Conservation (phyloP, 2,329 filamentous ascomycete species). For the Aspergillus thermomutatus region DNA sequence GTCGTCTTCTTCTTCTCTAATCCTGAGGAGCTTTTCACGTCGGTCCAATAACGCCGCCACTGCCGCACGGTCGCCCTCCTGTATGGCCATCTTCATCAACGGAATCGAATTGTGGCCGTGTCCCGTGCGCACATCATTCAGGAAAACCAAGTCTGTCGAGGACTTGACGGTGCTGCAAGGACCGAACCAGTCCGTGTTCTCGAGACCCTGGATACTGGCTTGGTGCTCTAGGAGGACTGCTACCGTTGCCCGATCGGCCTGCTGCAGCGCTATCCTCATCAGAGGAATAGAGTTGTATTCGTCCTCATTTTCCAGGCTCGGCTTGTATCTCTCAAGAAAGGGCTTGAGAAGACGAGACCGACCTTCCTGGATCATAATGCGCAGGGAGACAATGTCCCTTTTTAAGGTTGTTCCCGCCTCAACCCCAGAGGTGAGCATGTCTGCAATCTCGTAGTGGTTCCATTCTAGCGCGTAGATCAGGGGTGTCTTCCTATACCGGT, state of each 20-base stretch:
- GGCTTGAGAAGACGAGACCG: slow-evolving; percentile 11
- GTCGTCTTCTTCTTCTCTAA: not conserved
- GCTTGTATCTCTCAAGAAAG: slow-evolving; percentile 12
- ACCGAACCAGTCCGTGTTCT: slow-evolving; percentile 13
- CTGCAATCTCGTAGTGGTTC: slow-evolving; percentile 12
- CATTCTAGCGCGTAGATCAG: slow-evolving; percentile 15
- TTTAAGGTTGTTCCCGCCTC: not conserved
- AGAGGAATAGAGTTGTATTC: slow-evolving; percentile 8
- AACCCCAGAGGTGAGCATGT: slow-evolving; percentile 8
- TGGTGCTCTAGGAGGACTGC: slow-evolving; percentile 12
- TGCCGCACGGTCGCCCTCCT: slow-evolving; percentile 4
- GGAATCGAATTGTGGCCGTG: slow-evolving; percentile 3
- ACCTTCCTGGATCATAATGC: slow-evolving; percentile 11
- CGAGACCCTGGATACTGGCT: slow-evolving; percentile 8
- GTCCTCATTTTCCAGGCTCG: slow-evolving; percentile 7
- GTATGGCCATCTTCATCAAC: slow-evolving; percentile 10
- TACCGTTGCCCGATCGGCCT: slow-evolving; percentile 15
- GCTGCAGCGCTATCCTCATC: slow-evolving; percentile 13
- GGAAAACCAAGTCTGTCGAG: not conserved
- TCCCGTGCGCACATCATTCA: not conserved
- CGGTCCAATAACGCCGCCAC: slow-evolving; percentile 3
- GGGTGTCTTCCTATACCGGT: slow-evolving; percentile 13
- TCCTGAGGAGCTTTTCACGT: slow-evolving; percentile 3
- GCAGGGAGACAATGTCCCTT: slow-evolving; percentile 11
- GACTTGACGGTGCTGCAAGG: slow-evolving; percentile 9